Conservation (phyloP, 2,329 filamentous ascomycete species). For the Plectosphaerella sp. region DNA sequence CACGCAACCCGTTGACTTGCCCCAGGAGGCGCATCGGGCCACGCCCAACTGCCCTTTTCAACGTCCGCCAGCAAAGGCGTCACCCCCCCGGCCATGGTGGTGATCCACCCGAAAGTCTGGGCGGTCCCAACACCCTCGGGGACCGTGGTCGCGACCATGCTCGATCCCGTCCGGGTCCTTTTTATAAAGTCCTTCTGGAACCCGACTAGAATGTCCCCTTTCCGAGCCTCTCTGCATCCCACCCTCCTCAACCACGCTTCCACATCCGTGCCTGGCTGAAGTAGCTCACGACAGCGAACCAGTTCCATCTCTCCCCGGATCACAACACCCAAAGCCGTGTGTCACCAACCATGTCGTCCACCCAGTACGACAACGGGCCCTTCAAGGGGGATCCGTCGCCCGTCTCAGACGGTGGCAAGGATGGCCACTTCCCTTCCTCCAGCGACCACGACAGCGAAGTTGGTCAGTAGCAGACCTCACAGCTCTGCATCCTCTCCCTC, state of each 20-base stretch:
- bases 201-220: not conserved
- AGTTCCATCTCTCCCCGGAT: no score
- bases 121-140: not conserved
- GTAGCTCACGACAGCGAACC: no score
- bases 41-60: not conserved
- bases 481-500: not conserved
- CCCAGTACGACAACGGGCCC: not conserved
- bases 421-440: slow-evolving; percentile 2
- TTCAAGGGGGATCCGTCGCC: not conserved
- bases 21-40: not conserved
- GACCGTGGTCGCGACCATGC: no score
- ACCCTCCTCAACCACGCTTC: no score
- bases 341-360: not conserved
- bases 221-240: no score
- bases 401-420: slow-evolving; percentile 1
- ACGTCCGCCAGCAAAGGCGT: not conserved
- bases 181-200: not conserved
- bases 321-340: no score
- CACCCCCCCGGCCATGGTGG: not conserved
- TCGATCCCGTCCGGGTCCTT: no score
- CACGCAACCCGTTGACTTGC: not conserved
- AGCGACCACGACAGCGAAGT: slow-evolving; percentile 11
- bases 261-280: no score
- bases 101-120: not conserved
- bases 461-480: slow-evolving; percentile 4